A percentile compares a stretch with the other conserved stretches of the same genome.
Conservation (phyloP, 2,329 filamentous ascomycete species). For the Aspergillus sp. region DNA sequence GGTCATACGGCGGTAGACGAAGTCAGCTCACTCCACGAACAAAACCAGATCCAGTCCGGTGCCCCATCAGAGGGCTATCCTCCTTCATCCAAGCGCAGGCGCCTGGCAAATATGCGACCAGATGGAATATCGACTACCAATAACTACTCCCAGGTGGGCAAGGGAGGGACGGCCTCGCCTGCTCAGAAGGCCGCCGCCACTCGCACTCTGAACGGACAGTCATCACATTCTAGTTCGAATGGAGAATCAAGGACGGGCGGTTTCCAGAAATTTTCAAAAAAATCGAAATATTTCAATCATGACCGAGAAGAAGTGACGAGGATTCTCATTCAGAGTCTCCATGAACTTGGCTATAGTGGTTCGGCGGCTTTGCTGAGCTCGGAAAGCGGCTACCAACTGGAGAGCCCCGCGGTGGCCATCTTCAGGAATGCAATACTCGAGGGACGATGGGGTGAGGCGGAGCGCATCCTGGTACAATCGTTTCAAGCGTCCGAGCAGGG, state of each 20-base stretch:
- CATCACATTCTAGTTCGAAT: slow-evolving; percentile 36
- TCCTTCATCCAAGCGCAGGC: slow-evolving; percentile 58
- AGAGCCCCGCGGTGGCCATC: slow-evolving; percentile 80
- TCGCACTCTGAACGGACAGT: slow-evolving; percentile 57
- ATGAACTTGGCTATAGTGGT: slow-evolving; percentile 79
- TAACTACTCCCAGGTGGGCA: slow-evolving; percentile 56
- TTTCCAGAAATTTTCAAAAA: slow-evolving; percentile 31
- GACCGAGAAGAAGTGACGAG: slow-evolving; percentile 90
- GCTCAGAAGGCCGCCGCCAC: slow-evolving; percentile 51
- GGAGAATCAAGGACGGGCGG: slow-evolving; percentile 42
- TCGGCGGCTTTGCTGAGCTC: slow-evolving; percentile 73
- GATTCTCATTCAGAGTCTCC: slow-evolving; percentile 85
- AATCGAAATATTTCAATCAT: slow-evolving; percentile 72
- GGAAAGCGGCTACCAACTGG: slow-evolving; percentile 84
- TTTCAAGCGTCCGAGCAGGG: slow-evolving; percentile 34
- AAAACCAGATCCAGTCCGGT: slow-evolving; percentile 22
- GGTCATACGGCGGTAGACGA: slow-evolving; percentile 29
- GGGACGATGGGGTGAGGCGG: slow-evolving; percentile 83
- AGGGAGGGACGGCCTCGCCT: slow-evolving; percentile 52
- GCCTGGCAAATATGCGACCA: slow-evolving; percentile 62
- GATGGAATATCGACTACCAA: slow-evolving; percentile 59
- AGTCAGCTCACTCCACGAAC: slow-evolving; percentile 26
- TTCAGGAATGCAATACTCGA: slow-evolving; percentile 78
- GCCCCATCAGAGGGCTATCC: slow-evolving; percentile 32
- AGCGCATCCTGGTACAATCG: slow-evolving; percentile 68